These are phyloP conservation scores for Fistulinella cinereoalba DNA, from an alignment of 1,284 basidiomycete species.

Conservation along the genomic window DNA sequence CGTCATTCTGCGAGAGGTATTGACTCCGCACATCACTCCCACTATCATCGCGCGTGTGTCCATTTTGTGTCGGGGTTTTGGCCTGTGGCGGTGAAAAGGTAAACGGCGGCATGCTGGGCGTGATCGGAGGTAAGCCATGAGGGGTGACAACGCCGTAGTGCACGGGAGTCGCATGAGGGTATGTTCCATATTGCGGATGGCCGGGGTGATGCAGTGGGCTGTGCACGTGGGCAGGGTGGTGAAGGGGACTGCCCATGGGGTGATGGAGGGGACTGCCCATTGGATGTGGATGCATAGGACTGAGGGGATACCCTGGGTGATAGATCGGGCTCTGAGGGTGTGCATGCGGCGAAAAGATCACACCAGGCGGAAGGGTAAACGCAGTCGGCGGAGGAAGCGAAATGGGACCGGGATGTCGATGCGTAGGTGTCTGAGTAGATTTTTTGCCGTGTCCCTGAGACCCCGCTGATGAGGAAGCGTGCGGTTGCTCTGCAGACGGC, in stretches of 20 bases:
- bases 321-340: slow-evolving; percentile 36
- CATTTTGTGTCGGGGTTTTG: slow-evolving; percentile 20
- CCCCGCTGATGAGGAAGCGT: slow-evolving; percentile 7
- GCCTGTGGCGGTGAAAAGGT: slow-evolving; percentile 52
- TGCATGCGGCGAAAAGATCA: slow-evolving; percentile 35
- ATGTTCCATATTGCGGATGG: slow-evolving; percentile 33
- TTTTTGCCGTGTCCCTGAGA: slow-evolving; percentile 21
- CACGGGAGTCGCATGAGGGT: slow-evolving; percentile 34
- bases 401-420: slow-evolving; percentile 68
- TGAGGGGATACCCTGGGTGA: slow-evolving; percentile 32
- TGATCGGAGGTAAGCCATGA: slow-evolving; percentile 71
- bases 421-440: slow-evolving; percentile 40
- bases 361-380: slow-evolving; percentile 41
- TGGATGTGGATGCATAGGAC: slow-evolving; percentile 27
- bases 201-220: slow-evolving; percentile 41
- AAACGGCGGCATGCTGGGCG: slow-evolving; percentile 78
- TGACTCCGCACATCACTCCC: slow-evolving; percentile 5
- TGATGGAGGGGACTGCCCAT: slow-evolving; percentile 33
- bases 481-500: slow-evolving; percentile 16
- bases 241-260: slow-evolving; percentile 30
- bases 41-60: slow-evolving; percentile 4
- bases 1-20: slow-evolving; percentile 4
- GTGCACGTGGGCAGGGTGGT: slow-evolving; percentile 31
- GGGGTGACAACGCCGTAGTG: slow-evolving; percentile 51
- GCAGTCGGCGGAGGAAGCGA: slow-evolving; percentile 57